A percentile compares a stretch with the other conserved stretches of the same genome.
phyloP scores from a whole-genome alignment of 257 asterid species.

The Osmanthus fragrans region DNA sequence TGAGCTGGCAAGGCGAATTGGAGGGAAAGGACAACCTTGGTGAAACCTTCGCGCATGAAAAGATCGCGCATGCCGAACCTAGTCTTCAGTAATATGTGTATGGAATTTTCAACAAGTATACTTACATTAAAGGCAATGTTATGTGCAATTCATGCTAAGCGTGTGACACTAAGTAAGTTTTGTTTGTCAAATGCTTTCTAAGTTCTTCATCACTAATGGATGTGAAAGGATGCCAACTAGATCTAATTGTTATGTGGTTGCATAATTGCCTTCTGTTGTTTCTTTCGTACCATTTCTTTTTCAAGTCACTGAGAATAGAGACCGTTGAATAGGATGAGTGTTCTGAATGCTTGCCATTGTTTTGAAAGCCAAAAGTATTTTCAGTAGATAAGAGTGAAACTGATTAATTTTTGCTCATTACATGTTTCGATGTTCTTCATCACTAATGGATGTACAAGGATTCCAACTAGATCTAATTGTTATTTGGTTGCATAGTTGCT shows the following conservation, averaged over 20 bases:
- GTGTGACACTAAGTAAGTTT: conserved; percentile 87
- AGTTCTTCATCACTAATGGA: background rate
- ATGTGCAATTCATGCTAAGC: conserved; percentile 94
- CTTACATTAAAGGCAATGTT: no score
- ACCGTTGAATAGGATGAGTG: no score
- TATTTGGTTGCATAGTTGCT: background rate
- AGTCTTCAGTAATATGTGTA: background rate
- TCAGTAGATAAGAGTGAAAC: no score
- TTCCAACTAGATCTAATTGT: conserved; percentile 9
- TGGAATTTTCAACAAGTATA: background rate
- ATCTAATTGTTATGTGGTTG: conserved; percentile 9
- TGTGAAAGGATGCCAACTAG: conserved; percentile 21
- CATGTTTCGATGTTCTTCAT: background rate
- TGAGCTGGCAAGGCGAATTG: conserved; percentile 87
- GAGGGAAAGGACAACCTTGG: conserved; percentile 91
- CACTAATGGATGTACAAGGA: conserved; percentile 19
- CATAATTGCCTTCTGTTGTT: background rate
- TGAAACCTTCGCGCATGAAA: no score
- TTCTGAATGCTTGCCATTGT: no score
- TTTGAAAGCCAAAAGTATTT: no score
- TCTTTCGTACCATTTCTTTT: no score
- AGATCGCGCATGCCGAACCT: background rate
- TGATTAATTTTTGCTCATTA: background rate
- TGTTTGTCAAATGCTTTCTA: background rate
- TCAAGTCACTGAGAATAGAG: no score